These are phyloP conservation scores for Pugionium cornutum DNA, from an alignment of 345 rosid species.

Conservation along the genomic window DNA sequence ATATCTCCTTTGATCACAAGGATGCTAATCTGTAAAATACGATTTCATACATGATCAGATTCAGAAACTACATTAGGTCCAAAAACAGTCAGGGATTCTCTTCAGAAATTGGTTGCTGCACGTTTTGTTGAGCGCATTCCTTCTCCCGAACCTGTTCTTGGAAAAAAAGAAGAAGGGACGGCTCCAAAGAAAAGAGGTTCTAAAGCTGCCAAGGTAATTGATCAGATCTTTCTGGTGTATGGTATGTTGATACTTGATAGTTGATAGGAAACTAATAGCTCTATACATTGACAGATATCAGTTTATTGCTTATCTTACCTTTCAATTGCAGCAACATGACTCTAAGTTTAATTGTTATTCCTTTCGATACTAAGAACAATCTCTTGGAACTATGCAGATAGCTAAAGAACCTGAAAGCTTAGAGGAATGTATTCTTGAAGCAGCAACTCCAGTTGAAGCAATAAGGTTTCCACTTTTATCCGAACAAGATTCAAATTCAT, in stretches of 20 bases:
- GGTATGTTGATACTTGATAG: neutral
- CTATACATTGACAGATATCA: neutral
- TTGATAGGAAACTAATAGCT: neutral
- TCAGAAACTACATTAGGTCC: constrained; percentile 41
- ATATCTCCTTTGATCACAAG: constrained; percentile 9
- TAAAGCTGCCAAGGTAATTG: constrained; percentile 70
- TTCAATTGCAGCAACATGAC: constrained; percentile 4
- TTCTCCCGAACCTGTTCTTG: constrained; percentile 65
- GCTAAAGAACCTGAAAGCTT: constrained; percentile 46
- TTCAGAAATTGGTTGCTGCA: constrained; percentile 55
- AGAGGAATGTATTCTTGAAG: constrained; percentile 69
- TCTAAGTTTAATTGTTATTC: neutral
- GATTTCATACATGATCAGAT: constrained; percentile 25
- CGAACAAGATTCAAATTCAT: constrained; percentile 39
- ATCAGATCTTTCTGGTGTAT: constrained; percentile 12
- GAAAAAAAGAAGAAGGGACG: constrained; percentile 51
- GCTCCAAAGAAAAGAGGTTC: constrained; percentile 55
- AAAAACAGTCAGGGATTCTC: constrained; percentile 50
- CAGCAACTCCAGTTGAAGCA: constrained; percentile 68
- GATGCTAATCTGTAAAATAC: constrained; percentile 11
- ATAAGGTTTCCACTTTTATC: constrained; percentile 56
- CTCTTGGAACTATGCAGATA: constrained; percentile 45
- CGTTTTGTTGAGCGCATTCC: constrained; percentile 84
- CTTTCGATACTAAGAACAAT: constrained; percentile 4
- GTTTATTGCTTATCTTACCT: constrained; percentile 9